Evolutionary conservation across 139 green algal species (phyloP).

Genomic region (Haematococcus lacustris): DNA sequence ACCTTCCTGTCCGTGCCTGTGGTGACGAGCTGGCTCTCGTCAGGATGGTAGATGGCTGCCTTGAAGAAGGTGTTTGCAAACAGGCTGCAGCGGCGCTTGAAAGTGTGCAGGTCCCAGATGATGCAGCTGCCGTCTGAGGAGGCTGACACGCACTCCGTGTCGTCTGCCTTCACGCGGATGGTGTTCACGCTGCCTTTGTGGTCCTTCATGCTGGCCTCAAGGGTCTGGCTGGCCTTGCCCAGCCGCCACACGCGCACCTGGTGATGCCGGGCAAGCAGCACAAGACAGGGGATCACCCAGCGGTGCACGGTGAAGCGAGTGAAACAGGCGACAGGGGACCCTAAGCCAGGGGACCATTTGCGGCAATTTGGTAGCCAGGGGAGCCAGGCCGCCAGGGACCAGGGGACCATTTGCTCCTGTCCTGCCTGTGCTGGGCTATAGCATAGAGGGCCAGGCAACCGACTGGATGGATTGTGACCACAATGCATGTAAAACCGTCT

Average conservation of each 20-base stretch:
- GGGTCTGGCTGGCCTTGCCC: constrained; percentile 36
- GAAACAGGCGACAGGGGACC: background rate
- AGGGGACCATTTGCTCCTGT: too few relatives aligned
- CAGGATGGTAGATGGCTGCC: constrained; percentile 64
- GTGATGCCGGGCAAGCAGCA: constrained; percentile 22
- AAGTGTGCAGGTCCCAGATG: constrained; percentile 77
- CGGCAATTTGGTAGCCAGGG: too few relatives aligned
- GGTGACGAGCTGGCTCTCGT: constrained; percentile 67
- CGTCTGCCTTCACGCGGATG: constrained; percentile 4
- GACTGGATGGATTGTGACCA: too few relatives aligned
- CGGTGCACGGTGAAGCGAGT: background rate
- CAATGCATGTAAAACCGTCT: too few relatives aligned
- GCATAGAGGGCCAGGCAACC: too few relatives aligned
- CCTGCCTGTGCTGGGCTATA: too few relatives aligned
- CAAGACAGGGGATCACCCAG: background rate
- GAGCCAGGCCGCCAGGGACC: too few relatives aligned
- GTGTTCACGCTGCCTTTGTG: constrained; percentile 58
- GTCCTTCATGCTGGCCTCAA: constrained; percentile 83
- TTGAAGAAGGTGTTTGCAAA: constrained; percentile 81
- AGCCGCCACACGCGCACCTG: constrained; percentile 70
- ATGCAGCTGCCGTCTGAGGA: constrained; percentile 75
- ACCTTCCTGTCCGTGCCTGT: constrained; percentile 76
- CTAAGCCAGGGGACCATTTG: too few relatives aligned
- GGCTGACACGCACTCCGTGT: constrained; percentile 66
- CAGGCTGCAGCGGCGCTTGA: constrained; percentile 57